phyloP scores from a whole-genome alignment of 306 rosid species.

The Cicer judaicum region DNA sequence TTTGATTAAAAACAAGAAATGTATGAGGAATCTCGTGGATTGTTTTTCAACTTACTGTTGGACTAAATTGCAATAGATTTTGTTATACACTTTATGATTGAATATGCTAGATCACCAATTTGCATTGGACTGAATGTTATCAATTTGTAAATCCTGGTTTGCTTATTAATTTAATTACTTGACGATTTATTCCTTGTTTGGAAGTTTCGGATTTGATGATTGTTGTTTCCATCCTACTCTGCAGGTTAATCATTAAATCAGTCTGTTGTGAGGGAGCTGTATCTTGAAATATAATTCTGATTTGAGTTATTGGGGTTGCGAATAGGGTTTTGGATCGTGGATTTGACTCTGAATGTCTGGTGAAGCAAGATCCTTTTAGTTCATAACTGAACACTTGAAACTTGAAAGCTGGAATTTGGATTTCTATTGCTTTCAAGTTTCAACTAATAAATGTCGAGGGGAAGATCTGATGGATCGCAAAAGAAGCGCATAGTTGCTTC shows the following conservation, averaged over 20 bases:
- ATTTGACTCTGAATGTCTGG: slow-evolving; percentile 42
- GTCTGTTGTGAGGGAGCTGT: slow-evolving; percentile 35
- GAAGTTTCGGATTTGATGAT: slow-evolving; percentile 34
- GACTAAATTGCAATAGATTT: slow-evolving; percentile 24
- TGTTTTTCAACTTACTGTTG: slow-evolving; percentile 38
- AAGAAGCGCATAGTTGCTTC: slow-evolving; percentile 76
- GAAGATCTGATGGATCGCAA: slow-evolving; percentile 80
- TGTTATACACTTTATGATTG: slow-evolving; percentile 29
- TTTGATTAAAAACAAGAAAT: slow-evolving; percentile 38
- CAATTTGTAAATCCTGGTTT: background rate
- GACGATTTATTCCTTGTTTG: too few species aligned
- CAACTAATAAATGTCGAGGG: slow-evolving; percentile 70
- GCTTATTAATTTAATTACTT: too few species aligned
- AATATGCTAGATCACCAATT: slow-evolving; percentile 26
- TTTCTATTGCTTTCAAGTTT: slow-evolving; percentile 46
- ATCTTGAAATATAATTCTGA: slow-evolving; percentile 33
- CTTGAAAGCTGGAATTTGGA: slow-evolving; percentile 33
- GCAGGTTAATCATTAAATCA: slow-evolving; percentile 48
- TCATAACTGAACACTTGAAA: slow-evolving; percentile 21
- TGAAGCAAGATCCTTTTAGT: slow-evolving; percentile 44
- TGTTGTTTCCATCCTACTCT: slow-evolving; percentile 38
- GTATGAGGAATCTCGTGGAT: slow-evolving; percentile 37
- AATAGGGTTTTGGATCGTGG: slow-evolving; percentile 26
- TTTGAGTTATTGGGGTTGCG: slow-evolving; percentile 17
- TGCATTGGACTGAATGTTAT: background rate